Evolutionary conservation across 2,329 filamentous ascomycete species (phyloP).

Genomic region (Sporothrix variecibatus): DNA sequence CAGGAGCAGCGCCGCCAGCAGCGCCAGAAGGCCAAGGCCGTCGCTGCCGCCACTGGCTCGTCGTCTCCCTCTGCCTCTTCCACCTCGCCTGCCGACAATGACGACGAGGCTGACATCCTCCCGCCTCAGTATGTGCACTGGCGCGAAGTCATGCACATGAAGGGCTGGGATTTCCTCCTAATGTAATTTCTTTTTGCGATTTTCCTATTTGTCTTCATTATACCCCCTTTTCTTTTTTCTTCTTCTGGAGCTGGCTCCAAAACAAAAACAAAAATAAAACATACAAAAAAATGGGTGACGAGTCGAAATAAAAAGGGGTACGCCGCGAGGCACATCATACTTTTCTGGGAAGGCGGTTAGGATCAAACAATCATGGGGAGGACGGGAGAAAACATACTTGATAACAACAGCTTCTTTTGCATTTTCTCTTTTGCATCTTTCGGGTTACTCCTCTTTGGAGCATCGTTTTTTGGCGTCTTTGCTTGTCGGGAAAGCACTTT

Average conservation of each 20-base stretch:
- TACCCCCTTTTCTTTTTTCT: not conserved
- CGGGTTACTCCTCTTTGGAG: not conserved
- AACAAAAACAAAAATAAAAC: slow-evolving; percentile 30
- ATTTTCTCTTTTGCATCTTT: not conserved
- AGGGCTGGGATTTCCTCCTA: slow-evolving; percentile 89
- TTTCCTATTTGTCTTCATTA: slow-evolving; percentile 31
- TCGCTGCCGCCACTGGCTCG: slow-evolving; percentile 34
- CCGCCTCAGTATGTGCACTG: slow-evolving; percentile 74
- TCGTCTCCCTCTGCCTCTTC: slow-evolving; percentile 36
- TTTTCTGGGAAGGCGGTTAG: not conserved
- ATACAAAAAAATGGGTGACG: slow-evolving; percentile 19
- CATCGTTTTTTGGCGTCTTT: not conserved
- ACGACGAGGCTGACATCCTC: not conserved
- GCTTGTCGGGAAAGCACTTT: not conserved
- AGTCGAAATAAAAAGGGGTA: slow-evolving; percentile 1
- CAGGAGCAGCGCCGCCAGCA: slow-evolving; percentile 31
- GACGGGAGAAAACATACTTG: not conserved
- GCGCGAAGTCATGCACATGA: slow-evolving; percentile 89
- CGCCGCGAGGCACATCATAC: slow-evolving; percentile 17
- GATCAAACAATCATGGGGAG: not conserved
- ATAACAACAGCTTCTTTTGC: slow-evolving; percentile 29
- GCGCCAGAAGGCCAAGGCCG: slow-evolving; percentile 8
- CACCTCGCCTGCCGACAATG: slow-evolving; percentile 35
- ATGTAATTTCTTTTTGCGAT: slow-evolving; percentile 56
- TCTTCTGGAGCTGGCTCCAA: slow-evolving; percentile 15